A percentile compares a stretch with the other conserved stretches of the same genome.
These are phyloP conservation scores for Termitomyces sp. DNA, from an alignment of 768 basidiomycete species.

Conservation along the genomic window DNA sequence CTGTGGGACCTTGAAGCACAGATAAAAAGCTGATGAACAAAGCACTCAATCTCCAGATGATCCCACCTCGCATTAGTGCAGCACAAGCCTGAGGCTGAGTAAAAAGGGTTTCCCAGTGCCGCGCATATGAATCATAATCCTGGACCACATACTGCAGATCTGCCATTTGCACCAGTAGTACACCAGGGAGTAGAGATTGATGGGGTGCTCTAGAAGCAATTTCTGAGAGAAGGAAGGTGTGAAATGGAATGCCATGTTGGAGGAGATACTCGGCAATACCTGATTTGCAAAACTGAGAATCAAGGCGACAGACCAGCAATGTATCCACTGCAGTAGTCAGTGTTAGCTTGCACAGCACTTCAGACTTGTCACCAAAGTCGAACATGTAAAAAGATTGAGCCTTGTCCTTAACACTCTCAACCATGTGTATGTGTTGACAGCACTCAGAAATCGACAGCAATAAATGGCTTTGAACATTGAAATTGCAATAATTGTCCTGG, in stretches of 20 bases:
- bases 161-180: neutral
- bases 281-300: neutral
- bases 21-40: neutral
- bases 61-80: neutral
- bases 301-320: no score
- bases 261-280: conserved; percentile 2
- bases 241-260: neutral
- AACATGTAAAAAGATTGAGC: neutral
- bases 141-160: neutral
- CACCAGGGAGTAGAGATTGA: neutral
- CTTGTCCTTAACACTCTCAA: neutral
- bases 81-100: neutral
- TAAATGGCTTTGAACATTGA: neutral
- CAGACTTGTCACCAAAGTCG: no score
- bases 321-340: no score
- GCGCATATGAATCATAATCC: neutral
- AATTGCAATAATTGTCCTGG: no score
- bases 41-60: neutral
- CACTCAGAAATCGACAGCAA: neutral
- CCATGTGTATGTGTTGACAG: neutral
- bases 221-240: neutral
- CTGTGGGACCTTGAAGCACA: neutral
- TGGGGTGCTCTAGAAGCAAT: neutral
- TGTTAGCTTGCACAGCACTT: no score
- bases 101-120: neutral